These are phyloP conservation scores for Talaromyces proteolyticus DNA, from an alignment of 495 filamentous ascomycete species.

Conservation along the genomic window DNA sequence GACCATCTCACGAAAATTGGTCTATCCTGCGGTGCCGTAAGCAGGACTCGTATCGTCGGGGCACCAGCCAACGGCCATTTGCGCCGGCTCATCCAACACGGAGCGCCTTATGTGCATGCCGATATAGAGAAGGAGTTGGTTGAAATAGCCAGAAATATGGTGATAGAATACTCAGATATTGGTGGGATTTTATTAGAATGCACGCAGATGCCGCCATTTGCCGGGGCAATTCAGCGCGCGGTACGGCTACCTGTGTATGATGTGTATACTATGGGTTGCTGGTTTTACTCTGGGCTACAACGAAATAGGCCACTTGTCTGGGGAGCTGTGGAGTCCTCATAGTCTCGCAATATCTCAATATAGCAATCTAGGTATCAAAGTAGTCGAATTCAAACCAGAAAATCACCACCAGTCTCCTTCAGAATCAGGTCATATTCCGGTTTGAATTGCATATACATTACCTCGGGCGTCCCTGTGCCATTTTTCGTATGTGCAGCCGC, in stretches of 20 bases:
- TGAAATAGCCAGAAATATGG: background rate
- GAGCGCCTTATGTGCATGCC: background rate
- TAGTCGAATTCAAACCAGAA: too few relatives aligned
- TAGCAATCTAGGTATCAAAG: too few relatives aligned
- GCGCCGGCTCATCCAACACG: too few relatives aligned
- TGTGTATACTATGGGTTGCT: background rate
- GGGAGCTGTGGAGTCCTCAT: too few relatives aligned
- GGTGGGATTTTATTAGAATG: background rate
- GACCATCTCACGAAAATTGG: background rate
- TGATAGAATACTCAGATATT: background rate
- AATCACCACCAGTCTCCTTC: constrained; percentile 12
- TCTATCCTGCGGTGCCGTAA: background rate
- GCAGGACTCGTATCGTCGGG: background rate
- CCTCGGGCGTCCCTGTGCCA: constrained; percentile 11
- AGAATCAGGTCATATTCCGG: constrained; percentile 10
- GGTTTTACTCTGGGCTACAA: constrained; percentile 1
- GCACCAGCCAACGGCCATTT: background rate
- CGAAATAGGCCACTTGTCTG: too few relatives aligned
- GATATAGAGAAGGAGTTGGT: background rate
- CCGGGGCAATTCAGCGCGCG: background rate
- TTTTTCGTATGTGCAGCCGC: constrained; percentile 39
- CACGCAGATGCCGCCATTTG: background rate
- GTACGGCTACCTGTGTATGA: background rate
- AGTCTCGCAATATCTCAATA: too few relatives aligned
- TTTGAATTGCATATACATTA: constrained; percentile 16